Percentiles rank a stretch among this genome's conserved stretches.
Evolutionary conservation across 495 filamentous ascomycete species (phyloP).

Genomic region (Aspergillus bertholletiae): DNA sequence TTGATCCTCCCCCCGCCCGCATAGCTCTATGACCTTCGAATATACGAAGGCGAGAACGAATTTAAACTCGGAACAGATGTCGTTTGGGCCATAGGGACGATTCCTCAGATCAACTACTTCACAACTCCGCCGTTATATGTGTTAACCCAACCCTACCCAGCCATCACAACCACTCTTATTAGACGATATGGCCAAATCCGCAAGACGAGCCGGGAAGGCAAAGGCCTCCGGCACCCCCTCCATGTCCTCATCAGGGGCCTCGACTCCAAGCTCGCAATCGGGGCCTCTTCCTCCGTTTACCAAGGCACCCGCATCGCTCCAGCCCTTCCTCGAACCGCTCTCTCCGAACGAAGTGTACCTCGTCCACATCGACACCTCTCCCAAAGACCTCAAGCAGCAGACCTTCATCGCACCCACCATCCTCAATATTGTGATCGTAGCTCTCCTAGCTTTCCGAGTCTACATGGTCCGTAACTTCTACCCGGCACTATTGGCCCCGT

Average conservation of each 20-base stretch:
- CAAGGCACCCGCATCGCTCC: conserved; percentile 51
- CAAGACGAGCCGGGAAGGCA: conserved; percentile 29
- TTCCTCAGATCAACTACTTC: background rate
- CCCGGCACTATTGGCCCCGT: conserved; percentile 52
- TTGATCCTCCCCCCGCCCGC: conserved; percentile 13
- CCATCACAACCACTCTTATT: background rate
- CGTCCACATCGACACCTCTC: conserved; percentile 68
- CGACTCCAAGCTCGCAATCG: conserved; percentile 35
- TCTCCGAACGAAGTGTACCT: conserved; percentile 68
- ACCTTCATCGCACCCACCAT: conserved; percentile 70
- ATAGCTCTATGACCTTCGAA: background rate
- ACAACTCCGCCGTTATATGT: background rate
- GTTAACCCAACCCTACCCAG: background rate
- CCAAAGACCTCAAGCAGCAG: conserved; percentile 62
- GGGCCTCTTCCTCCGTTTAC: conserved; percentile 60
- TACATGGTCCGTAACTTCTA: conserved; percentile 64
- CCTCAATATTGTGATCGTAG: conserved; percentile 61
- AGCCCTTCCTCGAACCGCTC: conserved; percentile 60
- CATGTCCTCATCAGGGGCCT: conserved; percentile 21
- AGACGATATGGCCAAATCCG: conserved; percentile 38
- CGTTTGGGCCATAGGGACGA: background rate
- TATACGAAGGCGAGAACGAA: background rate
- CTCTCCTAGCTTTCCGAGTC: conserved; percentile 57
- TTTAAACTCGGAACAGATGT: background rate
- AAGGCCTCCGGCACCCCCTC: conserved; percentile 23